phyloP scores from a whole-genome alignment of 176 grass and related monocot genomes.

The Thinopyrum elongatum region DNA sequence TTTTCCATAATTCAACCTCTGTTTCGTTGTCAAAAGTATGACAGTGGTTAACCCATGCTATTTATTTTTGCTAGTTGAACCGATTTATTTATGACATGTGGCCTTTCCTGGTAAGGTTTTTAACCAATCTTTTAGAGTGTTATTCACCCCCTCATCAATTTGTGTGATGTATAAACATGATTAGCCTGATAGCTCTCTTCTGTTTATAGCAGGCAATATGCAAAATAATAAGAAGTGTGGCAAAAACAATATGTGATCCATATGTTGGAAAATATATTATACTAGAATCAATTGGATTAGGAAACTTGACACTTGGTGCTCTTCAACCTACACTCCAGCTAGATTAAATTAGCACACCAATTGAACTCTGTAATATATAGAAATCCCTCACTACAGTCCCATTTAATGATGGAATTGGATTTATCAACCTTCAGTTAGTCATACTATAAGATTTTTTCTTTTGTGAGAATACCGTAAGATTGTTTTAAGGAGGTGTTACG shows the following conservation, averaged over 20 bases:
- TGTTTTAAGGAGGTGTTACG: neutral
- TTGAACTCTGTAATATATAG: neutral
- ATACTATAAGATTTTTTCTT: neutral
- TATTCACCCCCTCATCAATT: neutral
- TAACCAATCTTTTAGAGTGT: slow-evolving; percentile 29
- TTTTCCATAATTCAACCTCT: neutral
- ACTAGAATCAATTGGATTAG: slow-evolving; percentile 76
- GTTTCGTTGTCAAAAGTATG: neutral
- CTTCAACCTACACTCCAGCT: slow-evolving; percentile 70
- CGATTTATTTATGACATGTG: slow-evolving; percentile 74
- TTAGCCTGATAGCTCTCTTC: neutral
- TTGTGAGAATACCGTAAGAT: neutral
- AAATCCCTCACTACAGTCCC: neutral
- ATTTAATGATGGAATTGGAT: neutral
- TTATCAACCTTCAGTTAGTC: neutral
- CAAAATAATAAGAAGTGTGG: slow-evolving; percentile 58
- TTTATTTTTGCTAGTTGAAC: slow-evolving; percentile 71
- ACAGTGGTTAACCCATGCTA: neutral
- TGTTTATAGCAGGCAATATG: slow-evolving; percentile 64
- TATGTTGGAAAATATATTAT: slow-evolving; percentile 76
- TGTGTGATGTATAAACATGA: neutral
- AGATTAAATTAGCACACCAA: neutral
- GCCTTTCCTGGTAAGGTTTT: slow-evolving; percentile 84
- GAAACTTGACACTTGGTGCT: slow-evolving; percentile 59
- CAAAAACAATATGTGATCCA: slow-evolving; percentile 69